These are phyloP conservation scores for Candida coleopterorum DNA, from an alignment of 805 yeast species.

Conservation along the genomic window DNA sequence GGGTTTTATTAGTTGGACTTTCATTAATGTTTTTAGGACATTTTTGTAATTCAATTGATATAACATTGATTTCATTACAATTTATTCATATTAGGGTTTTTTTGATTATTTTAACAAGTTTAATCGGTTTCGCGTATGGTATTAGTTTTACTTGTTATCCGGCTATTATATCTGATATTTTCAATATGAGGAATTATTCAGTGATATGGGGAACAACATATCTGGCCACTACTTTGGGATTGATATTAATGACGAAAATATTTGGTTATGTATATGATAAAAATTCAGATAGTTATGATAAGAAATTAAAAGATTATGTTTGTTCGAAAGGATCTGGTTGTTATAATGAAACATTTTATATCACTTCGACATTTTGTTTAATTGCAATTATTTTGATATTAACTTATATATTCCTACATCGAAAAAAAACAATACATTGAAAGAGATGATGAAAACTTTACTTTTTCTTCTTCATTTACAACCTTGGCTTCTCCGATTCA, in stretches of 20 bases:
- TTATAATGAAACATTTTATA: conserved; percentile 21
- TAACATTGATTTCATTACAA: conserved; percentile 10
- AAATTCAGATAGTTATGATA: conserved; percentile 18
- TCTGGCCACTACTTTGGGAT: conserved; percentile 28
- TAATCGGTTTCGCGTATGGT: conserved; percentile 32
- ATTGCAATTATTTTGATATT: conserved; percentile 17
- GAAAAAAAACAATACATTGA: no score
- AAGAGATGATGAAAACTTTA: no score
- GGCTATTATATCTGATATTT: conserved; percentile 28
- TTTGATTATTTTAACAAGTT: conserved; percentile 20
- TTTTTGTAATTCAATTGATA: conserved; percentile 14
- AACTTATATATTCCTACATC: conserved; percentile 15
- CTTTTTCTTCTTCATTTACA: no score
- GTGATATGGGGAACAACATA: conserved; percentile 32
- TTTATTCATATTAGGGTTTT: conserved; percentile 14
- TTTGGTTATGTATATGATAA: conserved; percentile 27
- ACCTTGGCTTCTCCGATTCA: no score
- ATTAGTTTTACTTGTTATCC: conserved; percentile 31
- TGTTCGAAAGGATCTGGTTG: conserved; percentile 28
- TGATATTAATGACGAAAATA: conserved; percentile 26
- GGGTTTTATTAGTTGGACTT: conserved; percentile 27
- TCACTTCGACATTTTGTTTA: conserved; percentile 20
- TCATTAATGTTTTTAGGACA: conserved; percentile 28
- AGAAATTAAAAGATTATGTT: conserved; percentile 12
- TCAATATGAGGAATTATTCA: conserved; percentile 28